Evolutionary conservation across 2,329 filamentous ascomycete species (phyloP).

Genomic region (Tolypocladium tropicale): DNA sequence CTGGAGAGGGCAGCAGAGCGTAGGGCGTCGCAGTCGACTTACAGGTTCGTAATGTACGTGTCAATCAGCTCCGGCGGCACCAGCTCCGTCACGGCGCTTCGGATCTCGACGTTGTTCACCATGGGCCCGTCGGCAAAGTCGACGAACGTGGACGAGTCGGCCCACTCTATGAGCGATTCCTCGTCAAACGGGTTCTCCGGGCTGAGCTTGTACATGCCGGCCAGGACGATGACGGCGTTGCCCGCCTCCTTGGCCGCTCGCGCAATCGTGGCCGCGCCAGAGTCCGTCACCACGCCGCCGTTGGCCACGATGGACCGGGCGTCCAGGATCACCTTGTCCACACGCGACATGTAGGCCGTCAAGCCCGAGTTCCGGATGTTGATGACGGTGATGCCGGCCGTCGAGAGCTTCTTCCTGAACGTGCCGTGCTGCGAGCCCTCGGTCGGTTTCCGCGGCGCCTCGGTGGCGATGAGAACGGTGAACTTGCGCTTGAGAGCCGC

Average conservation of each 20-base stretch:
- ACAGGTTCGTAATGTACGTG: constrained; percentile 73
- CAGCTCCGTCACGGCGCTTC: constrained; percentile 74
- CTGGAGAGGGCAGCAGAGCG: background rate
- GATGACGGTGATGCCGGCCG: constrained; percentile 72
- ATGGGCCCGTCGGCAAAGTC: constrained; percentile 70
- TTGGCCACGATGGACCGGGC: constrained; percentile 83
- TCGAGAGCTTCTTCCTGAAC: constrained; percentile 68
- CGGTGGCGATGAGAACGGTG: constrained; percentile 77
- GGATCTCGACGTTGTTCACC: constrained; percentile 66
- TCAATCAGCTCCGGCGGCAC: constrained; percentile 67
- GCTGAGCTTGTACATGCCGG: constrained; percentile 87
- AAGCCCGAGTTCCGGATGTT: constrained; percentile 76
- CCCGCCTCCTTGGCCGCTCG: constrained; percentile 74
- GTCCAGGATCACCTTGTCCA: constrained; percentile 89
- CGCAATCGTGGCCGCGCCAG: constrained; percentile 75
- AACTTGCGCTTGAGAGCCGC: constrained; percentile 86
- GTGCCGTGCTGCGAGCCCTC: constrained; percentile 34
- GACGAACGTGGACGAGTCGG: constrained; percentile 66
- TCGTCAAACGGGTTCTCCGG: constrained; percentile 80
- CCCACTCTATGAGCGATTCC: constrained; percentile 76
- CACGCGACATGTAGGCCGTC: constrained; percentile 87
- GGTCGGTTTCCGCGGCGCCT: constrained; percentile 28
- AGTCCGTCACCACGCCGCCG: constrained; percentile 73
- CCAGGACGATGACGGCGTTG: constrained; percentile 79
- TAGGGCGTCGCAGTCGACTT: constrained; percentile 15